Evolutionary conservation across 2,329 filamentous ascomycete genomes (phyloP).

Genomic region (Fusarium devonianum): DNA sequence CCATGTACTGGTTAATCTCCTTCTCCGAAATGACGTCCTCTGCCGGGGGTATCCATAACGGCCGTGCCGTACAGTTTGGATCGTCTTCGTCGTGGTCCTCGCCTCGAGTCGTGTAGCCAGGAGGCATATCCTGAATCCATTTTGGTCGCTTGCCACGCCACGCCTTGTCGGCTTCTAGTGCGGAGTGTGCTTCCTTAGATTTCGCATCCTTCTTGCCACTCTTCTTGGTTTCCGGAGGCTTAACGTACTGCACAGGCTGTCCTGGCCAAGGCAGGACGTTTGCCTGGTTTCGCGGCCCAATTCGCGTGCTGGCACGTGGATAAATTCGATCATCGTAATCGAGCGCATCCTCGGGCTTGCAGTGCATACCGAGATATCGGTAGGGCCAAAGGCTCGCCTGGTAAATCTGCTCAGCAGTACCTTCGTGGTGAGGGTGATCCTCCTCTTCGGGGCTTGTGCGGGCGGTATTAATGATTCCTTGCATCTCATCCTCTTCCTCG

Average conservation of each 20-base stretch:
- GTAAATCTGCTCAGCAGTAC: constrained; percentile 86
- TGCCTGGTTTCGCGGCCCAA: constrained; percentile 92
- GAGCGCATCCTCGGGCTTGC: constrained; percentile 90
- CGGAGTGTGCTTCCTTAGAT: constrained; percentile 80
- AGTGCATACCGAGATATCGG: constrained; percentile 94
- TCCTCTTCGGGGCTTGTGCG: constrained; percentile 70
- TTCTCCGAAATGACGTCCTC: constrained; percentile 59
- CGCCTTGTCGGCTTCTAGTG: constrained; percentile 81
- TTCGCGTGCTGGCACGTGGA: constrained; percentile 88
- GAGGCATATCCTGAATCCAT: constrained; percentile 91
- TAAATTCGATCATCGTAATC: constrained; percentile 99
- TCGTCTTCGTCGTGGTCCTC: constrained; percentile 78
- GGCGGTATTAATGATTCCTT: constrained; percentile 62
- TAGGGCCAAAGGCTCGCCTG: constrained; percentile 96
- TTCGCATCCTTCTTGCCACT: constrained; percentile 80
- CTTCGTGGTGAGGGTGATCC: constrained; percentile 61
- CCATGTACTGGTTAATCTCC: constrained; percentile 80
- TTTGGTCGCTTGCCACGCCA: constrained; percentile 84
- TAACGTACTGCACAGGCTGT: constrained; percentile 86
- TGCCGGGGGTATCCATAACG: constrained; percentile 80
- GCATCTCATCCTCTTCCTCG: constrained; percentile 75
- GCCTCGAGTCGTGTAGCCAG: constrained; percentile 84
- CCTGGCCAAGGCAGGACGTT: constrained; percentile 86
- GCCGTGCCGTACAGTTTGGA: constrained; percentile 74
- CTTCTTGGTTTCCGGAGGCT: constrained; percentile 85